phyloP scores from a whole-genome alignment of 345 rosid genomes.

The Rhodamnia argentea region DNA sequence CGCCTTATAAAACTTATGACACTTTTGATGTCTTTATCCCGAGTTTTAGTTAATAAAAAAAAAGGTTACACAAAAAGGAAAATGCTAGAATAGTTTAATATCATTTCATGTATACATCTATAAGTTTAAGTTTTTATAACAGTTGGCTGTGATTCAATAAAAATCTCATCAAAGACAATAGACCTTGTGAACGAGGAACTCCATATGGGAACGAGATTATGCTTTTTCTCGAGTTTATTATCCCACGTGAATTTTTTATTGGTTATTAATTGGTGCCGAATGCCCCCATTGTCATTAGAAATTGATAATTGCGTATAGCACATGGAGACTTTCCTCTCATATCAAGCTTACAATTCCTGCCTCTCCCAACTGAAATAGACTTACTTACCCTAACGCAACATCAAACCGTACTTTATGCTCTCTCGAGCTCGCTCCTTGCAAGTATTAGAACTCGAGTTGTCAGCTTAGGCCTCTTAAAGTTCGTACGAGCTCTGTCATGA shows the following conservation, averaged over 20 bases:
- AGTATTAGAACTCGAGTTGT: not conserved
- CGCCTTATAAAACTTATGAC: fast-evolving
- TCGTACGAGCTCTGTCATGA: not conserved
- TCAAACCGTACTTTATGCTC: not conserved
- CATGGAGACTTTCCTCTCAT: not conserved
- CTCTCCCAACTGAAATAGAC: not conserved
- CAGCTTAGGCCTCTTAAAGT: not conserved
- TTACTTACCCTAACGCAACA: not conserved
- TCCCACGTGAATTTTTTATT: not conserved
- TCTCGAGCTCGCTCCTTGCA: not conserved
- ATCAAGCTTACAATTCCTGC: not conserved
- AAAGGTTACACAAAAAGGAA: no score
- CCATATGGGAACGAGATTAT: not conserved
- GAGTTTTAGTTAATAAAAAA: not conserved
- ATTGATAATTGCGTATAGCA: not conserved
- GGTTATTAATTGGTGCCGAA: not conserved
- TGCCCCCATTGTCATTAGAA: not conserved
- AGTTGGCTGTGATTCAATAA: fast-evolving
- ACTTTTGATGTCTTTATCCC: fast-evolving
- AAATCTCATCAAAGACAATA: not conserved
- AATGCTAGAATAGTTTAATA: not conserved
- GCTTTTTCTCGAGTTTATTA: not conserved
- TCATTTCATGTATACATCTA: fast-evolving
- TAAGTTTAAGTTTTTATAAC: not conserved
- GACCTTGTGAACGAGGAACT: not conserved